Percentiles rank a stretch among this genome's conserved stretches.
Conservation (phyloP, 768 basidiomycete genomes). For the Leucocoprinus sp. region DNA sequence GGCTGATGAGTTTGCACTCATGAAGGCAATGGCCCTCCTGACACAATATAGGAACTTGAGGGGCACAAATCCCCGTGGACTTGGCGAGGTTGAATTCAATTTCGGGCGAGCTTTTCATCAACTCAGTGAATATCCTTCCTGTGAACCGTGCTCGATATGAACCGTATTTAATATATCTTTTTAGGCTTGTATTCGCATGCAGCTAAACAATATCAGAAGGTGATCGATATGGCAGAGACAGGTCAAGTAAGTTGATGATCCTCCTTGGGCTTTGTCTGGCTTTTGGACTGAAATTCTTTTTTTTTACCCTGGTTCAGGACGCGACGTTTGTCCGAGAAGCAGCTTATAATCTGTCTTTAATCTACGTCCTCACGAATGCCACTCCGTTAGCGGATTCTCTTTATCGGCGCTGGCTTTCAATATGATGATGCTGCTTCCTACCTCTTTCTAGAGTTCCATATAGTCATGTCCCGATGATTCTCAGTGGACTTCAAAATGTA, state of each 20-base stretch:
- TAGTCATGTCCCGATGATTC: too few relatives aligned
- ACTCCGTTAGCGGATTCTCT: slow-evolving; percentile 59
- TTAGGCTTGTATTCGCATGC: slow-evolving; percentile 78
- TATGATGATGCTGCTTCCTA: too few relatives aligned
- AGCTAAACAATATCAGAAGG: slow-evolving; percentile 75
- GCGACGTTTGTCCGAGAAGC: slow-evolving; percentile 61
- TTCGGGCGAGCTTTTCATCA: slow-evolving; percentile 90
- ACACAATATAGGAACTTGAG: slow-evolving; percentile 70
- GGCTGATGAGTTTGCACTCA: background rate
- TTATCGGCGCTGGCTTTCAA: slow-evolving; percentile 76
- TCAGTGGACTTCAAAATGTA: too few relatives aligned
- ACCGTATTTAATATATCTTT: too few relatives aligned
- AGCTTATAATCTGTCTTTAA: slow-evolving; percentile 81
- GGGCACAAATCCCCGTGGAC: slow-evolving; percentile 28
- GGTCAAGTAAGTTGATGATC: slow-evolving; percentile 3
- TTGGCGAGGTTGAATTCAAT: slow-evolving; percentile 87
- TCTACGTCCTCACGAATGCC: slow-evolving; percentile 76
- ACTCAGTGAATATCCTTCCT: slow-evolving; percentile 48
- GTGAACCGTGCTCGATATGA: background rate
- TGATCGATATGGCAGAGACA: slow-evolving; percentile 53
- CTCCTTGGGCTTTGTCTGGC: too few relatives aligned
- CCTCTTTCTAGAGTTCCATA: too few relatives aligned
- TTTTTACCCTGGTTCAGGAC: slow-evolving; percentile 22
- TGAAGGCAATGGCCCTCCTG: slow-evolving; percentile 79
- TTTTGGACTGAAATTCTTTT: background rate